phyloP scores from a whole-genome alignment of 768 basidiomycete species.

The Mrakia hoshinonis region DNA sequence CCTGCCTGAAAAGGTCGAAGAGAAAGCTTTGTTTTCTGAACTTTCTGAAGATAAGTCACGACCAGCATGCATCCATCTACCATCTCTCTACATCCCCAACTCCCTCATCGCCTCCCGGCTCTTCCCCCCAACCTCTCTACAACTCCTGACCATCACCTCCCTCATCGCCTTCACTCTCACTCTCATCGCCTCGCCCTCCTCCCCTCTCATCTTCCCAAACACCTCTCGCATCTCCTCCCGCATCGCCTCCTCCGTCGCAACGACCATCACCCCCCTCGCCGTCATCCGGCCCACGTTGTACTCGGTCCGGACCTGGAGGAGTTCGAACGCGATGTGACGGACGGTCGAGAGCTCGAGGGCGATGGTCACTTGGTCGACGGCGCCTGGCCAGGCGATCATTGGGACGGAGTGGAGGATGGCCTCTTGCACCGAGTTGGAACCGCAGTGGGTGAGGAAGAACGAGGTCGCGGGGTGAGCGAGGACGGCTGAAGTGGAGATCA shows the following conservation, averaged over 20 bases:
- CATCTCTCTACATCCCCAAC: too few relatives aligned
- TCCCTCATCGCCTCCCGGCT: neutral
- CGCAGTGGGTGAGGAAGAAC: constrained; percentile 5
- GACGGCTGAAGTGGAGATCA: neutral
- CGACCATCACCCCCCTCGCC: neutral
- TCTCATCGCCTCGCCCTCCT: neutral
- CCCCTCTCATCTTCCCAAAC: neutral
- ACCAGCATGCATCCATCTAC: too few relatives aligned
- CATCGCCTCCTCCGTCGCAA: neutral
- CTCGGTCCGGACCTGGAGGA: neutral
- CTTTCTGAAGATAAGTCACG: too few relatives aligned
- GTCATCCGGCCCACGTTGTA: neutral
- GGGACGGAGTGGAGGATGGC: constrained; percentile 1
- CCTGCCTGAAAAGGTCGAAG: too few relatives aligned
- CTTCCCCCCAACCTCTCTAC: neutral
- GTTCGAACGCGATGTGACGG: neutral
- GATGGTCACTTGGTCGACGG: neutral
- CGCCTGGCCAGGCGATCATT: neutral
- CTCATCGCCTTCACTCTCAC: neutral
- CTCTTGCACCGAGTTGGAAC: neutral
- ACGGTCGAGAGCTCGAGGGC: neutral
- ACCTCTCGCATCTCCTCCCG: neutral
- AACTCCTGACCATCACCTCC: neutral
- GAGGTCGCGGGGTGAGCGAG: neutral
- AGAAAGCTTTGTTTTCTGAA: too few relatives aligned